Conservation (phyloP, 1,284 basidiomycete genomes). For the Cutaneotrichosporon mucoides region DNA sequence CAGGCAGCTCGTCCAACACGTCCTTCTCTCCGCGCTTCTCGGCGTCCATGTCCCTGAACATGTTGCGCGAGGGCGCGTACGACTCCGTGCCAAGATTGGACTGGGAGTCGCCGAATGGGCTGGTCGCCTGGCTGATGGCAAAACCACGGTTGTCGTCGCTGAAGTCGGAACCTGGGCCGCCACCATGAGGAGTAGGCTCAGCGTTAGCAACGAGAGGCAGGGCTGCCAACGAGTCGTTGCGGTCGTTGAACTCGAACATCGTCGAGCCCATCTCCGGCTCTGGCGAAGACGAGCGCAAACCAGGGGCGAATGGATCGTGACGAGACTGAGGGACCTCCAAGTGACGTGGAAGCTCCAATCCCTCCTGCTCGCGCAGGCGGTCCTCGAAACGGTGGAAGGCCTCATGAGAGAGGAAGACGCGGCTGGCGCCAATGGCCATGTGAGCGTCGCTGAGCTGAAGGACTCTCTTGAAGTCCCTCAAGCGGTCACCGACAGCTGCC, state of each 20-base stretch:
- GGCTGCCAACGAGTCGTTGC: conserved; percentile 49
- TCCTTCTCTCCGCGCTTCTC: conserved; percentile 69
- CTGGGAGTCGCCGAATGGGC: conserved; percentile 67
- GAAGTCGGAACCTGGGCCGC: conserved; percentile 51
- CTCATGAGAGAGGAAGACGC: conserved; percentile 83
- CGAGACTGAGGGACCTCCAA: conserved; percentile 1
- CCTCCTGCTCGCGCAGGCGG: conserved; percentile 71
- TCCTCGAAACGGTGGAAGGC: conserved; percentile 92
- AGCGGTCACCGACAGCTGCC: conserved; percentile 44
- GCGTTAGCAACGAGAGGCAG: conserved; percentile 69
- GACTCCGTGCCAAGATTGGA: conserved; percentile 81
- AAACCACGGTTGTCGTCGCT: conserved; percentile 63
- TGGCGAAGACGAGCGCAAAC: conserved; percentile 54
- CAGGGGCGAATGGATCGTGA: conserved; percentile 56
- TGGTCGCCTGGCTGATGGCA: conserved; percentile 56
- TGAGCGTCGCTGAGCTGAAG: conserved; percentile 67
- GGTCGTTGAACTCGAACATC: conserved; percentile 25
- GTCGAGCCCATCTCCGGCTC: conserved; percentile 11
- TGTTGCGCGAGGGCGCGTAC: conserved; percentile 88
- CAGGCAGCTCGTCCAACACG: conserved; percentile 68
- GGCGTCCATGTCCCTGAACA: conserved; percentile 80
- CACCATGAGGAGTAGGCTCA: conserved; percentile 64
- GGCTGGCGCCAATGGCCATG: conserved; percentile 72
- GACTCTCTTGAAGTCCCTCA: conserved; percentile 55
- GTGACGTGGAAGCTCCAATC: conserved; percentile 60